Base-by-base conservation (phyloP, 257 asterid species). In the Ophiorrhiza pumila region DNA sequence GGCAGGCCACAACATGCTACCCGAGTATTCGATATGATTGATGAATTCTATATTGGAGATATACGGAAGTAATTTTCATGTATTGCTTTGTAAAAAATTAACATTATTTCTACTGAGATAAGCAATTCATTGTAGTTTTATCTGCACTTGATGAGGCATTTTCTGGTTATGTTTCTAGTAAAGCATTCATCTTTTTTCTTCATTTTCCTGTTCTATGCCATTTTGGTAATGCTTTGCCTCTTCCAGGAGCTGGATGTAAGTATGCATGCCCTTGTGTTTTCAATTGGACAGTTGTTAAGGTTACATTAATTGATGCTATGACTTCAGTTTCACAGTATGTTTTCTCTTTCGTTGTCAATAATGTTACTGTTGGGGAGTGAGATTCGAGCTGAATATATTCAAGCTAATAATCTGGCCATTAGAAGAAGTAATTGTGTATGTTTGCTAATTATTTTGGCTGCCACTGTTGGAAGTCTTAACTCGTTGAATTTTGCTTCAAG, bases 1-100 rank as follows among this genome's bases (percentile, higher is more conserved):
- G 77, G 84, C 90, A 91, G 96, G 87, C 98, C 97, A 52, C 98
- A 93, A 77, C 97, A 93, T 83, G 97, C 92, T 42, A 86, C 98
- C 14, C 92, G 96, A 20, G 95, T 91, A 65, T 91, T 89, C 70
- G 98, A 93, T 79, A 86, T 93, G 95, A 88, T 93, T 55, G 93
- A 89, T 70, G 98, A 93, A 81, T 93, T 87, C 41, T 83, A 77
- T 88, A 73, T 91, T 72, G 97, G 97, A 56, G 83, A 89, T 68
- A 73, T 93, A 73, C 83, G 75, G 69, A 80, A 77, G 72, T 88
- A 72, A 80, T 39, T 64, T 41, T 62, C 43, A 35, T 69, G 75
- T 39, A 61, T 61, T 74, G 68, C 35, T 64, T 65, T 63, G 68
- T 69, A 43, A 23, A 41, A 74, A 22, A 63, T 63, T 42, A 31